phyloP scores from a whole-genome alignment of 768 basidiomycete species.

The Xerocomus brunneocitrinus region DNA sequence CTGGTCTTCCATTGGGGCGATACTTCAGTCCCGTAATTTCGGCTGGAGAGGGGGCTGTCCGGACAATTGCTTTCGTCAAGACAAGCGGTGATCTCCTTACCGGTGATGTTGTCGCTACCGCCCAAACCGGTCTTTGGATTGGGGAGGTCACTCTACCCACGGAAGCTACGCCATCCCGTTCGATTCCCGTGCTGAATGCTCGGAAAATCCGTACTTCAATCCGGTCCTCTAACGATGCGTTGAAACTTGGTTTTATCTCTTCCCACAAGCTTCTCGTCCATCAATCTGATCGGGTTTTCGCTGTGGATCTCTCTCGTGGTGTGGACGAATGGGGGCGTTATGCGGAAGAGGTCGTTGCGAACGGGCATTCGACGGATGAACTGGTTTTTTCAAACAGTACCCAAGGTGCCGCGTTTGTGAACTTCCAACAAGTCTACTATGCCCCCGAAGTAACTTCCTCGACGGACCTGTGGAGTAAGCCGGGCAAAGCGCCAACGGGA shows the following conservation, averaged over 20 bases:
- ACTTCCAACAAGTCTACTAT: slow-evolving; percentile 64
- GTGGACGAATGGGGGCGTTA: slow-evolving; percentile 47
- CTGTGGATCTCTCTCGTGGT: slow-evolving; percentile 46
- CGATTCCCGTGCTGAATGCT: slow-evolving; percentile 43
- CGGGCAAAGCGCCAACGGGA: slow-evolving; percentile 59
- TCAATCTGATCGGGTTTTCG: slow-evolving; percentile 44
- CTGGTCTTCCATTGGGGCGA: slow-evolving; percentile 58
- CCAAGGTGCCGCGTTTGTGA: slow-evolving; percentile 56
- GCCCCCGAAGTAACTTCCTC: slow-evolving; percentile 41
- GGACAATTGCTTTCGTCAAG: slow-evolving; percentile 62
- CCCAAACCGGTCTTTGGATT: slow-evolving; percentile 58
- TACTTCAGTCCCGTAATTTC: slow-evolving; percentile 60
- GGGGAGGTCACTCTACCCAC: slow-evolving; percentile 52
- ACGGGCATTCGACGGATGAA: slow-evolving; percentile 56
- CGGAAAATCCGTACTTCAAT: slow-evolving; percentile 52
- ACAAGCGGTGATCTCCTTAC: slow-evolving; percentile 55
- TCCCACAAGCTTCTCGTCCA: slow-evolving; percentile 57
- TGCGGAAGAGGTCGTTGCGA: slow-evolving; percentile 43
- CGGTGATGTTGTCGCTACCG: slow-evolving; percentile 62
- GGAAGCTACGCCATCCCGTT: slow-evolving; percentile 13
- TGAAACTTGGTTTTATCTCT: slow-evolving; percentile 56
- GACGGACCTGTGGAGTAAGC: slow-evolving; percentile 62
- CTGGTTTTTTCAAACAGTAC: slow-evolving; percentile 42
- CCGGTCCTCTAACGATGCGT: slow-evolving; percentile 33
- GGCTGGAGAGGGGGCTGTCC: slow-evolving; percentile 33